These are phyloP conservation scores for Pestalotiopsis sp. DNA, from an alignment of 2,329 filamentous ascomycete genomes.

Conservation along the genomic window DNA sequence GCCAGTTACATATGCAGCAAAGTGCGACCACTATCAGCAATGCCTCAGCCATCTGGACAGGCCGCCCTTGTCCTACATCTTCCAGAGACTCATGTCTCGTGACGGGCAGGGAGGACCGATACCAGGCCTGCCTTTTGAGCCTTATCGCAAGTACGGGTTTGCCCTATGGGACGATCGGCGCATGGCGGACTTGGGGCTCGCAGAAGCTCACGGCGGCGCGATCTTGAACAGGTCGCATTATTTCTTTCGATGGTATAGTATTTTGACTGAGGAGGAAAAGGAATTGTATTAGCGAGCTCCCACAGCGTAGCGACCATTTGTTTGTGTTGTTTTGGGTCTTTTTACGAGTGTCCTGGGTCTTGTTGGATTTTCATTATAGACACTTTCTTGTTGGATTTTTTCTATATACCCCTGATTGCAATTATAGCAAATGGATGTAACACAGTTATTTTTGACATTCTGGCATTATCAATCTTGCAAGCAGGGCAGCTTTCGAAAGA, in stretches of 20 bases:
- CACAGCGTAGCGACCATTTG: not conserved
- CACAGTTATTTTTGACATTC: too few species aligned
- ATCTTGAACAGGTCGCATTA: not conserved
- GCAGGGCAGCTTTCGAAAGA: too few species aligned
- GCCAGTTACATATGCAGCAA: not conserved
- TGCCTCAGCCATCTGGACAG: not conserved
- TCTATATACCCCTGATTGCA: not conserved
- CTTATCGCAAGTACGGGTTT: slow-evolving; percentile 3
- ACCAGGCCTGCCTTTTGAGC: not conserved
- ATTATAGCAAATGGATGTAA: too few species aligned
- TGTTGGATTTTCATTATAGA: not conserved
- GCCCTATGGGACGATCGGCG: not conserved
- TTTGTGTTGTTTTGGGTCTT: not conserved
- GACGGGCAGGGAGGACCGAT: not conserved
- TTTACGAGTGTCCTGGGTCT: not conserved
- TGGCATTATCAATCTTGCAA: too few species aligned
- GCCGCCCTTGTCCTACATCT: not conserved
- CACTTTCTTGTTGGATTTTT: not conserved
- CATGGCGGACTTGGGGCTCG: not conserved
- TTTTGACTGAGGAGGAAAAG: slow-evolving; percentile 1
- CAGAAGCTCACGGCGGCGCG: not conserved
- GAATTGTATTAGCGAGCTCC: not conserved
- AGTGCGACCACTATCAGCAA: not conserved
- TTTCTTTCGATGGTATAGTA: slow-evolving; percentile 2
- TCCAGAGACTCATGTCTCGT: not conserved